Conservation (phyloP, 140 eudicot species). For the Anethum foeniculum region DNA sequence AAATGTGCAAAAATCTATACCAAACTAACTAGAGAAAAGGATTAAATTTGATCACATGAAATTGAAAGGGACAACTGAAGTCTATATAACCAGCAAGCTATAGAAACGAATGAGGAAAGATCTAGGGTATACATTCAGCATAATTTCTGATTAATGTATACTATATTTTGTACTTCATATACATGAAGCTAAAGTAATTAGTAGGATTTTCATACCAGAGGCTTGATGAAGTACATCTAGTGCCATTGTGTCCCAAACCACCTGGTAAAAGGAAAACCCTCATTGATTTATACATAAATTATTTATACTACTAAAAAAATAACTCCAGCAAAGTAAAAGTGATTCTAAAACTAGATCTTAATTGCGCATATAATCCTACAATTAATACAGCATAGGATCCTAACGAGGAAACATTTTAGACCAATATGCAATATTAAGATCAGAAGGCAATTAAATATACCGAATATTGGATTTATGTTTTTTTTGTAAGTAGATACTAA, state of each 20-base stretch:
- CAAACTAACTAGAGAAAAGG: not conserved
- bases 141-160: not conserved
- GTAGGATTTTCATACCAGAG: constrained; percentile 42
- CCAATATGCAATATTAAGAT: not conserved
- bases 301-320: not conserved
- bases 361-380: not conserved
- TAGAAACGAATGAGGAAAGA: not conserved
- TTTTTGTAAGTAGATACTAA: not conserved
- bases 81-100: not conserved
- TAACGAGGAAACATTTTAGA: not conserved
- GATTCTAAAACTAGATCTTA: not conserved
- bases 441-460: not conserved
- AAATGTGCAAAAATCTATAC: not conserved
- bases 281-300: too few relatives aligned
- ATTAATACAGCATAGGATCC: not conserved
- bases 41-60: constrained; percentile 1
- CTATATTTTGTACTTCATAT: not conserved
- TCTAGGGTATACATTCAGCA: not conserved
- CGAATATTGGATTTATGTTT: not conserved
- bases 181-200: not conserved
- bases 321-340: not conserved
- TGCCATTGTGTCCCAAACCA: constrained; percentile 79
- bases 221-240: constrained; percentile 73
- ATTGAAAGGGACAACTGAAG: not conserved
- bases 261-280: constrained; percentile 25